These are phyloP conservation scores for Friedmanniomyces endolithicus DNA, from an alignment of 495 filamentous ascomycete genomes.

Conservation along the genomic window DNA sequence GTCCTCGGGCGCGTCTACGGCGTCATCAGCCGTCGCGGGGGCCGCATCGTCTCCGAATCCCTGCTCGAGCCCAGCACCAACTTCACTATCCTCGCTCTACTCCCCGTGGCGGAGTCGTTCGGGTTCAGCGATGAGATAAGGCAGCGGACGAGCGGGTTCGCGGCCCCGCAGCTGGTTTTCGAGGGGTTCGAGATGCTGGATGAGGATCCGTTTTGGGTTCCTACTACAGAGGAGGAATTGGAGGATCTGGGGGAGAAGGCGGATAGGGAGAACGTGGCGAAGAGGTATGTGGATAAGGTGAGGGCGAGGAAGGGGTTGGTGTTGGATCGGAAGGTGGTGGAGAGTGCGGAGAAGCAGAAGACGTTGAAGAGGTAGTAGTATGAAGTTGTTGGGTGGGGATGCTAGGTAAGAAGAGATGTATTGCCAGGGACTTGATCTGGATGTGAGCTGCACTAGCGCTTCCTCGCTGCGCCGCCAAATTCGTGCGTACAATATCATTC, in stretches of 20 bases:
- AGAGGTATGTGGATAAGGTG: conserved; percentile 86
- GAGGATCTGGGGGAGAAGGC: conserved; percentile 92
- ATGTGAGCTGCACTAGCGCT: too few species aligned
- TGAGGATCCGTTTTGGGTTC: conserved; percentile 94
- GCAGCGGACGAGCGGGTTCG: conserved; percentile 81
- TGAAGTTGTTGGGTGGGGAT: neutral
- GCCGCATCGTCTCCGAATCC: conserved; percentile 74
- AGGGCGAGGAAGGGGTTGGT: conserved; percentile 73
- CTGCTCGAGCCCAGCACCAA: conserved; percentile 94
- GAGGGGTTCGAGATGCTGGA: conserved; percentile 82
- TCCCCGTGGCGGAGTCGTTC: conserved; percentile 89
- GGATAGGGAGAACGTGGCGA: conserved; percentile 89
- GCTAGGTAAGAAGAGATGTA: neutral
- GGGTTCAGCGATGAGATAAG: conserved; percentile 93
- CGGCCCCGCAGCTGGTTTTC: conserved; percentile 86
- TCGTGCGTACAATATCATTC: too few species aligned
- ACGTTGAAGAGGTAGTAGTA: conserved; percentile 77
- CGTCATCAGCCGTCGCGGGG: conserved; percentile 80
- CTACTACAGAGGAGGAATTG: conserved; percentile 88
- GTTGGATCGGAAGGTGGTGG: conserved; percentile 66
- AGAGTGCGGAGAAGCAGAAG: conserved; percentile 96
- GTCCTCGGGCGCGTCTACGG: conserved; percentile 91
- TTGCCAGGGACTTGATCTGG: neutral
- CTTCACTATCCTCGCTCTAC: conserved; percentile 75
- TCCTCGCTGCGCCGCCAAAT: neutral